These are phyloP conservation scores for Kwoniella sp. DNA, from an alignment of 768 basidiomycete species.

Conservation along the genomic window DNA sequence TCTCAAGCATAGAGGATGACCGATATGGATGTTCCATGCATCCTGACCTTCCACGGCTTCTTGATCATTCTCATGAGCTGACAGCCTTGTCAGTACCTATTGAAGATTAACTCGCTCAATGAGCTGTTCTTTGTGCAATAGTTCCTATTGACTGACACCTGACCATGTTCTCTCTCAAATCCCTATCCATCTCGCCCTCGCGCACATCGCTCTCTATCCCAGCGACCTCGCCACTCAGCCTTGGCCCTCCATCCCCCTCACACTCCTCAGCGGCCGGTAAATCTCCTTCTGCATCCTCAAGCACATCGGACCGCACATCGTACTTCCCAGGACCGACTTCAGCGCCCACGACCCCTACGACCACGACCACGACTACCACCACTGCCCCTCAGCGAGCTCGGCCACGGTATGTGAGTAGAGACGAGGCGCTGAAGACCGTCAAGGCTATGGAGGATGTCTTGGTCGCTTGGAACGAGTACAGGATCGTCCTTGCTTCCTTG, in stretches of 20 bases:
- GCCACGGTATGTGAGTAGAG: neutral
- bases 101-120: neutral
- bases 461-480: constrained; percentile 22
- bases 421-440: constrained; percentile 20
- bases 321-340: neutral
- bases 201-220: constrained; percentile 10
- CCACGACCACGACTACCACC: neutral
- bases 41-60: neutral
- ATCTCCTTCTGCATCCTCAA: too few species aligned
- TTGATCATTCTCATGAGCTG: neutral
- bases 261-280: constrained; percentile 1
- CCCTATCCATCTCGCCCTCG: constrained; percentile 7
- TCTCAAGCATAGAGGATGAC: neutral
- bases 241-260: neutral
- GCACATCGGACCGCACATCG: neutral
- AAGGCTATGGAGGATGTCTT: constrained; percentile 19
- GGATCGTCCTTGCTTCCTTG: constrained; percentile 1
- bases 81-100: neutral
- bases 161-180: constrained; percentile 11
- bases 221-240: neutral
- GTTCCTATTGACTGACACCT: too few species aligned
- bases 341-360: neutral
- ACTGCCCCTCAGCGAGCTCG: neutral
- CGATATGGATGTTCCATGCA: neutral
- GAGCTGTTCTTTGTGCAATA: neutral